phyloP scores from a whole-genome alignment of 805 yeast genomes.

The Myxozyma geophila region DNA sequence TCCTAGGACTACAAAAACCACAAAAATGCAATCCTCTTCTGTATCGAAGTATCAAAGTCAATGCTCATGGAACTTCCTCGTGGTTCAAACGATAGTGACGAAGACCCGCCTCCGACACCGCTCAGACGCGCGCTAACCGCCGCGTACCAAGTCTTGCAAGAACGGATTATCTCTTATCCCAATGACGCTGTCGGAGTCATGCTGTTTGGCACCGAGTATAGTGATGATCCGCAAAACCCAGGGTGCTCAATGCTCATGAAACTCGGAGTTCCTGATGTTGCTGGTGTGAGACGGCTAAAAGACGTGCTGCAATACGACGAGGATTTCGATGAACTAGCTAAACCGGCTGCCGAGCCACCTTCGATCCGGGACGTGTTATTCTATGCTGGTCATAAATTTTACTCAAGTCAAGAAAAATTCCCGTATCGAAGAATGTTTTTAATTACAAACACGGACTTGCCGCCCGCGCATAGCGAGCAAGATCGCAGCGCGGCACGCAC shows the following conservation, averaged over 20 bases:
- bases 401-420: slow-evolving; percentile 45
- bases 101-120: slow-evolving; percentile 10
- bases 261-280: slow-evolving; percentile 36
- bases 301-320: slow-evolving; percentile 36
- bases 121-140: slow-evolving; percentile 51
- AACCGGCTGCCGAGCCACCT: slow-evolving; percentile 38
- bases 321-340: slow-evolving; percentile 37
- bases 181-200: slow-evolving; percentile 77
- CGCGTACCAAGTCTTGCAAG: slow-evolving; percentile 64
- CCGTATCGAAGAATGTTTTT: slow-evolving; percentile 65
- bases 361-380: slow-evolving; percentile 54
- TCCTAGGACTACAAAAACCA: slow-evolving; percentile 35
- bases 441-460: slow-evolving; percentile 77
- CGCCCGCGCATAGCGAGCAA: slow-evolving; percentile 53
- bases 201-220: slow-evolving; percentile 48
- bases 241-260: slow-evolving; percentile 35
- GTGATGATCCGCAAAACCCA: slow-evolving; percentile 39
- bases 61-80: slow-evolving; percentile 39
- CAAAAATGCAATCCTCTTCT: slow-evolving; percentile 46
- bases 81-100: slow-evolving; percentile 25
- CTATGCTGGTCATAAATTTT: slow-evolving; percentile 61
- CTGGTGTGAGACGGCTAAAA: slow-evolving; percentile 29
- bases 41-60: slow-evolving; percentile 44
- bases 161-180: slow-evolving; percentile 66
- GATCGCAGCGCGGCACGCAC: slow-evolving; percentile 56